Evolutionary conservation across 208 protist genomes (phyloP).

Genomic region (Wallacemonas sp.): DNA sequence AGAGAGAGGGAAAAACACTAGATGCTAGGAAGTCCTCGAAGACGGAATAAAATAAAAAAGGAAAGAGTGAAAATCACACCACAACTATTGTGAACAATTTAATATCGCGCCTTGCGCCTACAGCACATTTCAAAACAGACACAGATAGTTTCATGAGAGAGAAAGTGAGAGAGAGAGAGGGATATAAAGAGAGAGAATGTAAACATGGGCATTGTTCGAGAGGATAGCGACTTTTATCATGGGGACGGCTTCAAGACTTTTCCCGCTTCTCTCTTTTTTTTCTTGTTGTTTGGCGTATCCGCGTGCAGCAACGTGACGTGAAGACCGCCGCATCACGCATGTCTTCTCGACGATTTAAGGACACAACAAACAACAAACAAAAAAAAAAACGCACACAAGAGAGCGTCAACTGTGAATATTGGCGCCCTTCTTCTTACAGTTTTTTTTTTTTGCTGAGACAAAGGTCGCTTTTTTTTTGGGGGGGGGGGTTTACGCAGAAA

Average conservation of each 20-base stretch:
- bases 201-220: too few relatives aligned
- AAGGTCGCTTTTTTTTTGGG: too few relatives aligned
- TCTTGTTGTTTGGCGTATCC: not conserved
- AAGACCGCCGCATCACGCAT: too few relatives aligned
- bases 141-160: too few relatives aligned
- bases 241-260: not conserved
- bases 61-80: slow-evolving; percentile 17
- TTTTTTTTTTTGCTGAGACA: too few relatives aligned
- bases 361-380: slow-evolving; percentile 8
- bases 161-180: slow-evolving; percentile 5
- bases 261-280: not conserved
- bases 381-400: not conserved
- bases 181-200: not conserved
- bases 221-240: too few relatives aligned
- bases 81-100: too few relatives aligned
- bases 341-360: not conserved
- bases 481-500: too few relatives aligned
- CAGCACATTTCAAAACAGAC: too few relatives aligned
- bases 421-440: too few relatives aligned
- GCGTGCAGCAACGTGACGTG: not conserved
- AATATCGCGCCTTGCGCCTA: too few relatives aligned
- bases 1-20: not conserved
- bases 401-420: not conserved
- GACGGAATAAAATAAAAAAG: not conserved
- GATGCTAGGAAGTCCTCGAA: too few relatives aligned